phyloP scores from a whole-genome alignment of 2,329 filamentous ascomycete species.

The Emmonsiellopsis sp. region DNA sequence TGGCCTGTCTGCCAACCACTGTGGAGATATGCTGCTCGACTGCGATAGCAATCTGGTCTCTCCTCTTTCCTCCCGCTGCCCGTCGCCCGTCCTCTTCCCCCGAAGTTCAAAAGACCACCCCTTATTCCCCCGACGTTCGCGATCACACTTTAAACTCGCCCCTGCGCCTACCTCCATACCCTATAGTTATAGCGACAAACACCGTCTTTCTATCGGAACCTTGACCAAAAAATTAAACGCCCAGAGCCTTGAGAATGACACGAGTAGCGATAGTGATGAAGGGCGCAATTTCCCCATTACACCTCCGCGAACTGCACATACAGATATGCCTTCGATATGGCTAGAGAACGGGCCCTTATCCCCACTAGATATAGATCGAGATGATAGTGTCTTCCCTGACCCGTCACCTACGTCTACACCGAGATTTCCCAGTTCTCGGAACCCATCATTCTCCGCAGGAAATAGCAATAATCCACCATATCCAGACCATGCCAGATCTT shows the following conservation, averaged over 20 bases:
- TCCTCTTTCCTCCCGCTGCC: constrained; percentile 34
- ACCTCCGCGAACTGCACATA: constrained; percentile 8
- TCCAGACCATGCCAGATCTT: background rate
- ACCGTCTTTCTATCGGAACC: constrained; percentile 30
- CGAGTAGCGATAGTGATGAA: constrained; percentile 12
- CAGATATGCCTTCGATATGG: constrained; percentile 14
- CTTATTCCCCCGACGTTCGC: constrained; percentile 22
- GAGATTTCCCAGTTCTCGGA: background rate
- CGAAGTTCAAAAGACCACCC: constrained; percentile 20
- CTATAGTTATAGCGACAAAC: constrained; percentile 31
- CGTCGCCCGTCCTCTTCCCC: constrained; percentile 26
- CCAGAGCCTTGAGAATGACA: constrained; percentile 26
- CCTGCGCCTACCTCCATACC: constrained; percentile 36
- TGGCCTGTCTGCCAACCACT: constrained; percentile 17
- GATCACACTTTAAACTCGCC: constrained; percentile 26
- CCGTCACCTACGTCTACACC: constrained; percentile 5
- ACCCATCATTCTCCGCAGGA: background rate
- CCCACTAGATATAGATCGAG: background rate
- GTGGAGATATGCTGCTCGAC: constrained; percentile 28
- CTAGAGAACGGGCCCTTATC: constrained; percentile 1
- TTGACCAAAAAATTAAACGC: constrained; percentile 33
- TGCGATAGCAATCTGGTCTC: constrained; percentile 30
- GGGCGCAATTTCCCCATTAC: constrained; percentile 16
- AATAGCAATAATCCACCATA: background rate
- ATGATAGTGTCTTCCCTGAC: background rate